These are phyloP conservation scores for Acanthamoeba divionensis DNA, from an alignment of 208 protist species.

Conservation along the genomic window DNA sequence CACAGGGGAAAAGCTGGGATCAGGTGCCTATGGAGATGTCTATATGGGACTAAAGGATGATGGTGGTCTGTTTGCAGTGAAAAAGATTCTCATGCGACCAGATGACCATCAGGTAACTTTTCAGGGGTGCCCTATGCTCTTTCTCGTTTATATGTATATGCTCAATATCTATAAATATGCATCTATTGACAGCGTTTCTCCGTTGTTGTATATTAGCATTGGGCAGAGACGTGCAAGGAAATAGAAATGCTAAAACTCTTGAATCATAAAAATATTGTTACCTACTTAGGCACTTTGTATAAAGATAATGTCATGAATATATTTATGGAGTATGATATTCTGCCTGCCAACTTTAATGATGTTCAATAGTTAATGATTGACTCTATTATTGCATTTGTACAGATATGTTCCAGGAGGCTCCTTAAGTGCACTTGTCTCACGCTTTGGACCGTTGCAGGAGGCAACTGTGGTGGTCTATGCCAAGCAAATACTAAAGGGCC, in stretches of 20 bases:
- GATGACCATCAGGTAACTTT: not conserved
- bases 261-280: slow-evolving; percentile 73
- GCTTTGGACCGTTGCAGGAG: slow-evolving; percentile 10
- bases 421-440: not conserved
- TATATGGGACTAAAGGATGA: not conserved
- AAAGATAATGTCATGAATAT: slow-evolving; percentile 64
- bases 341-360: not conserved
- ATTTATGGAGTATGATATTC: slow-evolving; percentile 67
- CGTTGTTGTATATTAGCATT: slow-evolving; percentile 11
- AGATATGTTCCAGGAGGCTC: slow-evolving; percentile 42
- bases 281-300: slow-evolving; percentile 63
- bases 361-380: not conserved
- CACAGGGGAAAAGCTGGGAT: not conserved
- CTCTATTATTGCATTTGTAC: no score
- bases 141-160: not conserved
- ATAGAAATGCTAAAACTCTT: slow-evolving; percentile 70
- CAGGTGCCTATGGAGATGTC: slow-evolving; percentile 24
- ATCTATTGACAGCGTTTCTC: not conserved
- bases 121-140: not conserved
- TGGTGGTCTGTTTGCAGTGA: slow-evolving; percentile 47
- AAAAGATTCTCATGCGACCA: slow-evolving; percentile 10
- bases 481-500: slow-evolving; percentile 20
- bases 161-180: not conserved
- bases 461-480: not conserved
- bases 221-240: slow-evolving; percentile 61